These are phyloP conservation scores for Ulmus americana DNA, from an alignment of 331 rosid species.

Conservation along the genomic window DNA sequence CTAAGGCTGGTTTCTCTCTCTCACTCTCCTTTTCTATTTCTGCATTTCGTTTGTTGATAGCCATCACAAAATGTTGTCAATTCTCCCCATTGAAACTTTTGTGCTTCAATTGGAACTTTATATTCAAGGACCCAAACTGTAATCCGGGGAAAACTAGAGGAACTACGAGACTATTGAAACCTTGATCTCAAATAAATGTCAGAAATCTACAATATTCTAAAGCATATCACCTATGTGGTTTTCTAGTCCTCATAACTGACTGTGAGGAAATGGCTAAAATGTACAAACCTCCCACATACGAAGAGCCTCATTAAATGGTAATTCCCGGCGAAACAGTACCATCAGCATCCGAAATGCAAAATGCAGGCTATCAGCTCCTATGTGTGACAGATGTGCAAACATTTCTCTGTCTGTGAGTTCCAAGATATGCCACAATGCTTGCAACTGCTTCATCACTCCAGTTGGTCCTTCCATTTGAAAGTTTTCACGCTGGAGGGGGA, in stretches of 20 bases:
- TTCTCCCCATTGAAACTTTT: too few relatives aligned
- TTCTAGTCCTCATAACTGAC: not conserved
- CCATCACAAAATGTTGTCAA: too few relatives aligned
- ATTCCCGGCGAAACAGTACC: conserved; percentile 89
- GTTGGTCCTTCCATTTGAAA: conserved; percentile 94
- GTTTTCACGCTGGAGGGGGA: conserved; percentile 58
- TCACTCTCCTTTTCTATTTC: not conserved
- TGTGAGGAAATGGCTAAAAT: conserved; percentile 6
- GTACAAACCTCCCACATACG: conserved; percentile 94
- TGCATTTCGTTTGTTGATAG: too few relatives aligned
- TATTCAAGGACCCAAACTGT: too few relatives aligned
- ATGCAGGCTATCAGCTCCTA: conserved; percentile 97
- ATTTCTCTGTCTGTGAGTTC: conserved; percentile 76
- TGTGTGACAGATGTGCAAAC: conserved; percentile 65
- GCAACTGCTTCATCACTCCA: conserved; percentile 89
- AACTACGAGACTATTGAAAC: too few relatives aligned
- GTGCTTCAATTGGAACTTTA: too few relatives aligned
- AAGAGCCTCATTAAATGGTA: conserved; percentile 86
- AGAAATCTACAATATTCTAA: too few relatives aligned
- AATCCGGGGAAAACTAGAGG: too few relatives aligned
- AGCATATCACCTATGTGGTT: not conserved
- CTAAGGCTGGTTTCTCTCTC: not conserved
- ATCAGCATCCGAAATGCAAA: conserved; percentile 93
- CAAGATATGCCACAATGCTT: conserved; percentile 68
- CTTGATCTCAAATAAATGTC: too few relatives aligned